Percentiles rank a stretch among this genome's conserved stretches.
These are phyloP conservation scores for Silene coronaria DNA, from an alignment of 179 eudicot genomes.

Conservation along the genomic window DNA sequence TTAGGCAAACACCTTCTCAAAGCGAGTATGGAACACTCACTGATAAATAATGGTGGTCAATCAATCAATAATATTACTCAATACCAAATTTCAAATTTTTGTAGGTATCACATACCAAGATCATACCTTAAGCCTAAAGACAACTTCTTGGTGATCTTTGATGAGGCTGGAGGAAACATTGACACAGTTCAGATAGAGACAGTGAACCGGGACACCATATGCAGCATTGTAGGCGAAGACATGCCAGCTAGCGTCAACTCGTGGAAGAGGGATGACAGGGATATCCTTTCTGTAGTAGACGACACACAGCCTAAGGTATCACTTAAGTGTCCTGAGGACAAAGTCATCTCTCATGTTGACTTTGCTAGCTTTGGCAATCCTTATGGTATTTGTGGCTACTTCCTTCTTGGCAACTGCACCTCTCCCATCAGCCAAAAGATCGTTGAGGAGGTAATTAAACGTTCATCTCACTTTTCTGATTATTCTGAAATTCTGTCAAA, in stretches of 20 bases:
- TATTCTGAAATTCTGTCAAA: background rate
- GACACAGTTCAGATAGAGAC: conserved; percentile 42
- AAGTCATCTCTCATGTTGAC: conserved; percentile 43
- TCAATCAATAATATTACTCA: background rate
- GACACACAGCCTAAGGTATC: conserved; percentile 34
- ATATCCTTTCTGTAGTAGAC: conserved; percentile 25
- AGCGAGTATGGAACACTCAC: conserved; percentile 51
- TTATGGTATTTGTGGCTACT: conserved; percentile 54
- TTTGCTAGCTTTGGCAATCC: conserved; percentile 76
- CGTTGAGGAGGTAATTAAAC: conserved; percentile 42
- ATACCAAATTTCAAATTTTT: conserved; percentile 18
- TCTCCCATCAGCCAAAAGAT: conserved; percentile 30
- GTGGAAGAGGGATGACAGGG: conserved; percentile 43
- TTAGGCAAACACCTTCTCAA: conserved; percentile 59
- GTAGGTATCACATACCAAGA: conserved; percentile 84
- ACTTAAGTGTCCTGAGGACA: conserved; percentile 45
- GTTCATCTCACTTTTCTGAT: background rate
- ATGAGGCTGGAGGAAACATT: conserved; percentile 62
- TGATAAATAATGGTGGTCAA: background rate
- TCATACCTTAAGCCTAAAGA: conserved; percentile 56
- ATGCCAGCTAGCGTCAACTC: conserved; percentile 45
- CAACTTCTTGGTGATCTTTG: conserved; percentile 71
- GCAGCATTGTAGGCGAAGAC: conserved; percentile 47
- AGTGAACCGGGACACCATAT: conserved; percentile 61
- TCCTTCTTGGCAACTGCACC: conserved; percentile 34